A percentile compares a stretch with the other conserved stretches of the same genome.
Conservation (phyloP, 1,139 yeast genomes). For the Blastobotrys ciferrii region DNA sequence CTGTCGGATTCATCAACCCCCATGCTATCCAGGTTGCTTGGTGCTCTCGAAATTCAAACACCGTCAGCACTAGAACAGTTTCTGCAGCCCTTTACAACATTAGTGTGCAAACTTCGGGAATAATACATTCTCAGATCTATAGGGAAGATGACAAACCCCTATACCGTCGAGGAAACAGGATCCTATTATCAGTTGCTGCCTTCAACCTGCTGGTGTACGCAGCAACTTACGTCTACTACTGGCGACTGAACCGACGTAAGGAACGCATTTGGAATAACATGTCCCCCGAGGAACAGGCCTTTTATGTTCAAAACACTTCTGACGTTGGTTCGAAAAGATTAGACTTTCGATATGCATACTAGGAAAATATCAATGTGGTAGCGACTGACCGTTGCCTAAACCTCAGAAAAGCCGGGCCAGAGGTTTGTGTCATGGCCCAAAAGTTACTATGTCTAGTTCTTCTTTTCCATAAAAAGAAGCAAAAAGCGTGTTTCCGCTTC, state of each 20-base stretch:
- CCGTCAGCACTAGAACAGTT: slow-evolving; percentile 54
- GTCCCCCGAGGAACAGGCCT: slow-evolving; percentile 45
- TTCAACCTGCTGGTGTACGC: slow-evolving; percentile 26
- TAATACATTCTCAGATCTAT: slow-evolving; percentile 50
- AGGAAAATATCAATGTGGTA: too few species aligned
- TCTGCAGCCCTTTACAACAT: slow-evolving; percentile 58
- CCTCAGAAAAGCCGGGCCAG: too few species aligned
- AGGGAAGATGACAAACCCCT: slow-evolving; percentile 51
- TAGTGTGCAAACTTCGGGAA: slow-evolving; percentile 51
- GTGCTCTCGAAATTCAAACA: slow-evolving; percentile 56
- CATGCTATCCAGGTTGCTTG: slow-evolving; percentile 57
- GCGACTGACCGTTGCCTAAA: too few species aligned
- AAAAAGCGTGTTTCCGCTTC: too few species aligned
- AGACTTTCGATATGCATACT: slow-evolving; percentile 45
- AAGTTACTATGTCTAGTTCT: too few species aligned
- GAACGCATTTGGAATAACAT: slow-evolving; percentile 47
- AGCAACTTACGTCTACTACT: slow-evolving; percentile 39
- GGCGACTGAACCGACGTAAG: slow-evolving; percentile 44
- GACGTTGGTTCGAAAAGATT: slow-evolving; percentile 54
- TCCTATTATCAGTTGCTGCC: slow-evolving; percentile 39
- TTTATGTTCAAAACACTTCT: slow-evolving; percentile 43
- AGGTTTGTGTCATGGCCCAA: too few species aligned
- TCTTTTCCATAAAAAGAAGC: too few species aligned
- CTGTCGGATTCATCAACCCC: slow-evolving; percentile 48
- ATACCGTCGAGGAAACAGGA: slow-evolving; percentile 51